A percentile compares a stretch with the other conserved stretches of the same genome.
phyloP scores from a whole-genome alignment of 73 alveolate species.

The Paramecium sexaurelia region DNA sequence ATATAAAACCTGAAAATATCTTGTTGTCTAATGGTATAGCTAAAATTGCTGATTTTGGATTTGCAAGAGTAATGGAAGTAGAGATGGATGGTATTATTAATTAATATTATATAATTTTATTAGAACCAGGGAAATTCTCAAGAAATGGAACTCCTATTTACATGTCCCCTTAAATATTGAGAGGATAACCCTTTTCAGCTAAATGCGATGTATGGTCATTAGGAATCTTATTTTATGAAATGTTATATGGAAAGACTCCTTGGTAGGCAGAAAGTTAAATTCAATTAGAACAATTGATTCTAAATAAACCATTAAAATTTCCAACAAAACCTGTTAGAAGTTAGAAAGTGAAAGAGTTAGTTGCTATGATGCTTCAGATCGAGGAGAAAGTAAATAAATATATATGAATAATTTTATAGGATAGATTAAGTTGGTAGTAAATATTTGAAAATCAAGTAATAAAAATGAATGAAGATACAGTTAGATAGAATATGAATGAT shows the following conservation, averaged over 20 bases:
- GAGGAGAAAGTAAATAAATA: constrained; percentile 46
- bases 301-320: constrained; percentile 60
- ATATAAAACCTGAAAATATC: constrained; percentile 60
- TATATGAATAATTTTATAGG: background rate
- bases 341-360: constrained; percentile 64
- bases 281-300: constrained; percentile 4
- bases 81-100: constrained; percentile 16
- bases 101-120: background rate
- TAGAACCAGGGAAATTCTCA: constrained; percentile 26
- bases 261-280: constrained; percentile 39
- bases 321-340: constrained; percentile 68
- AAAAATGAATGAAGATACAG: constrained; percentile 50
- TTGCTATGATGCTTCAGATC: constrained; percentile 53
- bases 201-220: constrained; percentile 63
- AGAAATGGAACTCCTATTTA: constrained; percentile 46
- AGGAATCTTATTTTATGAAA: constrained; percentile 39
- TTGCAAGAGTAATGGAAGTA: constrained; percentile 53
- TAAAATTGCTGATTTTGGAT: constrained; percentile 65
- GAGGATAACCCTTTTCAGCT: constrained; percentile 35
- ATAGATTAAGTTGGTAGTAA: constrained; percentile 64
- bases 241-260: constrained; percentile 54
- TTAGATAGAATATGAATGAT: constrained; percentile 39
- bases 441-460: constrained; percentile 64
- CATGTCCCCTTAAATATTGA: constrained; percentile 51
- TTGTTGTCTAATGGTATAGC: constrained; percentile 54